Evolutionary conservation across 441 rosid species (phyloP).

Genomic region (Theobroma grandiflorum): DNA sequence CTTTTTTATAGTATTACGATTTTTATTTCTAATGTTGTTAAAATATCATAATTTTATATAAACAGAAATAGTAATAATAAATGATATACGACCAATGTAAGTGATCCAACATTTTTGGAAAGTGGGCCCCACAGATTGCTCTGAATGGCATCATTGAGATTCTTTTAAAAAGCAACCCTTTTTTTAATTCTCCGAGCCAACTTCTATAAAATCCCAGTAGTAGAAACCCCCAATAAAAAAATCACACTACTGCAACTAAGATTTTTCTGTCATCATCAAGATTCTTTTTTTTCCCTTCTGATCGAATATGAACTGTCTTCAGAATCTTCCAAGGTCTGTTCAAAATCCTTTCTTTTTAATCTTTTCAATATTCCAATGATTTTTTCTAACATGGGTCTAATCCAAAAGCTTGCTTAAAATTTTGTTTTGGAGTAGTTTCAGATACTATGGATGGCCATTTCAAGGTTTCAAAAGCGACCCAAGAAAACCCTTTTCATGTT

Average conservation of each 20-base stretch:
- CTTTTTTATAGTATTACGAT: too few relatives aligned
- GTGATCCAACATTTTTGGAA: background rate
- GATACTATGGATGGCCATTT: conserved; percentile 61
- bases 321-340: conserved; percentile 61
- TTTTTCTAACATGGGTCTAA: background rate
- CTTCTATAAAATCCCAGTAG: background rate
- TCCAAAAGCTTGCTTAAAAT: background rate
- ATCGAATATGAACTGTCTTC: conserved; percentile 69
- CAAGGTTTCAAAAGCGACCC: conserved; percentile 47
- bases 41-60: too few relatives aligned
- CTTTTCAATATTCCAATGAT: background rate
- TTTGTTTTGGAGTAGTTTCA: conserved; percentile 29
- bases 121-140: background rate
- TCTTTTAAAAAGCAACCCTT: conserved; percentile 30
- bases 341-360: background rate
- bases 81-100: too few relatives aligned
- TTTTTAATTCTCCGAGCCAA: background rate
- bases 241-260: conserved; percentile 8
- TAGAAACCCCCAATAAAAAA: background rate
- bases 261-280: conserved; percentile 4
- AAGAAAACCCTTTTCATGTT: conserved; percentile 42
- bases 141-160: conserved; percentile 34
- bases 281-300: background rate
- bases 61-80: too few relatives aligned
- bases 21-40: too few relatives aligned